Evolutionary conservation across 495 filamentous ascomycete species (phyloP).

Genomic region (Penicillium lagena): DNA sequence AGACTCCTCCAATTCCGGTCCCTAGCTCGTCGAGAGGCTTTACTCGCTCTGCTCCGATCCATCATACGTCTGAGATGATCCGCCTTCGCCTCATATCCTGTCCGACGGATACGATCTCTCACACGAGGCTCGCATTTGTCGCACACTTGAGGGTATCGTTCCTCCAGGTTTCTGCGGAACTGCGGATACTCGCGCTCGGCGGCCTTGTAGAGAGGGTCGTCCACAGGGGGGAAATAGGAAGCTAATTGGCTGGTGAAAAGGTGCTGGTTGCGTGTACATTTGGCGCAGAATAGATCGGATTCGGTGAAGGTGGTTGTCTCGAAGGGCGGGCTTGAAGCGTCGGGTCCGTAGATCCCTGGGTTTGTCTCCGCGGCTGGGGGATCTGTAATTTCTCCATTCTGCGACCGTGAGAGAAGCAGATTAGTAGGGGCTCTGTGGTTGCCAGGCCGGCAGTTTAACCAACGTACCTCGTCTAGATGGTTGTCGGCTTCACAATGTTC

Average conservation of each 20-base stretch:
- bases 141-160: conserved; percentile 80
- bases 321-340: conserved; percentile 23
- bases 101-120: conserved; percentile 53
- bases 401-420: background rate
- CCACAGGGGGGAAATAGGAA: conserved; percentile 61
- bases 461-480: conserved; percentile 61
- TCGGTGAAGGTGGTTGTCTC: conserved; percentile 30
- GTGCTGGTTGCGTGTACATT: conserved; percentile 77
- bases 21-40: conserved; percentile 30
- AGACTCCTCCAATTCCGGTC: conserved; percentile 46
- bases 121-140: conserved; percentile 65
- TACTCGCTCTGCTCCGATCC: conserved; percentile 50
- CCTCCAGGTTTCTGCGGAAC: conserved; percentile 60
- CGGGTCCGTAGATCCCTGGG: conserved; percentile 14
- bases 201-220: conserved; percentile 55
- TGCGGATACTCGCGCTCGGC: conserved; percentile 50
- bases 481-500: conserved; percentile 73
- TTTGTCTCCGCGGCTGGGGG: conserved; percentile 58
- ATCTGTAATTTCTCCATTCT: conserved; percentile 84
- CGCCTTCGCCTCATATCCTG: conserved; percentile 72
- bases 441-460: conserved; percentile 2
- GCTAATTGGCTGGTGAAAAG: conserved; percentile 61
- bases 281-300: conserved; percentile 62
- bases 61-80: conserved; percentile 70
- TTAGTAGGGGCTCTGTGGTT: background rate